Base-by-base conservation (phyloP, 768 basidiomycete species). In the Termitomyces titanicus region DNA sequence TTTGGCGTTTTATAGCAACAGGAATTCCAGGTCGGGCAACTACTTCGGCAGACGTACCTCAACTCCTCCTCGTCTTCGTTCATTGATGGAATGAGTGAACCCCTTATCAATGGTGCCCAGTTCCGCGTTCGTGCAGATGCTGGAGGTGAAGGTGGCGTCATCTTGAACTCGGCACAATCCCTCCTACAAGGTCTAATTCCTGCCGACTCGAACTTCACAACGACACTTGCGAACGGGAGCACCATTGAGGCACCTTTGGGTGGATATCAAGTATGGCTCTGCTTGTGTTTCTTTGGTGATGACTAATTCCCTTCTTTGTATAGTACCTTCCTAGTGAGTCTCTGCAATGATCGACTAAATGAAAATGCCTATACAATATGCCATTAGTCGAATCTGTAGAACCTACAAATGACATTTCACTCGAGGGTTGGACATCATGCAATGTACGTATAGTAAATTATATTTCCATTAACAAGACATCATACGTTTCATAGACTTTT, bases 101-200 rank as follows among this genome's bases (percentile, higher is more conserved):
- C 69, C 3, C 47, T 77, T 31, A 74, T 71, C 7, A 61, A 80
- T 48, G 66, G 68, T 52, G 59, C 60, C 13, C 75, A 78, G 57
- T 59, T 79, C 15, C 60, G 64, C 11, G 76, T 84, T 48, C 79
- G 78, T 17, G 88, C 89, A 1, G 88, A 90, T 66, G 81, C 79
- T 25, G 85, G 85, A 6, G 86, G 82, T 17, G 88, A 91, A 69
- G 80, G 78, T 17, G 80, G 76, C 34, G 84, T 86, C n/a, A 83
- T 85, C 40, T 76, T 76, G 57, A 82, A 88, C 61, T 84, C 85
- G 5, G 84, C 87, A 10, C 70, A 80, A 24, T 85, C 89, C 0
- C 68, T 90, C 48, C 68, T 85, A 10, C 89, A 91, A 66, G 89
- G 88, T 12, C 64, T 91, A 42, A 86, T 79, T 71, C 88, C 87